A percentile compares a stretch with the other conserved stretches of the same genome.
phyloP scores from a whole-genome alignment of 2,329 filamentous ascomycete genomes.

The Stachybotrys echinatus region DNA sequence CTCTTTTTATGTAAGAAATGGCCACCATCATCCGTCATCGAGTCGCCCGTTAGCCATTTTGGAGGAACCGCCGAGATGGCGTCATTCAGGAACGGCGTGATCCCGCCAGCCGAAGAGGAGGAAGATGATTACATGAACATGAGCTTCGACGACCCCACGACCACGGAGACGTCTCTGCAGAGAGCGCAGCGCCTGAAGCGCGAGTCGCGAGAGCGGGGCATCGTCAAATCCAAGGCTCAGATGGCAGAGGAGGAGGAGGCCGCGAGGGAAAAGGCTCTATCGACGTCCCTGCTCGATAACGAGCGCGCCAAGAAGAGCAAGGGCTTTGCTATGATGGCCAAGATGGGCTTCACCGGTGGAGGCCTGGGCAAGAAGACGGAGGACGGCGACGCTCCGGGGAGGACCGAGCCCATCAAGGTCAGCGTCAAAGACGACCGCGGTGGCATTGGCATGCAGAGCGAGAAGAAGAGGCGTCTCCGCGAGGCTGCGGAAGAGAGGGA shows the following conservation, averaged over 20 bases:
- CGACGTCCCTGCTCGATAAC: conserved; percentile 63
- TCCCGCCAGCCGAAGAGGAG: conserved; percentile 46
- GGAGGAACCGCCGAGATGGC: background rate
- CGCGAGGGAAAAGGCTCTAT: conserved; percentile 70
- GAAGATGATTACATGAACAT: conserved; percentile 98
- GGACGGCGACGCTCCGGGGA: conserved; percentile 26
- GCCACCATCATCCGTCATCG: too few species aligned
- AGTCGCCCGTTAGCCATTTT: background rate
- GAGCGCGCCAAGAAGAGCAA: conserved; percentile 63
- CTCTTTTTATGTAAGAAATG: background rate
- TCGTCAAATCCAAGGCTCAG: conserved; percentile 76
- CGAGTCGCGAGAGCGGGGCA: conserved; percentile 63
- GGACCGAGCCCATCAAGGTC: conserved; percentile 68
- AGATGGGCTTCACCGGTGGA: conserved; percentile 83
- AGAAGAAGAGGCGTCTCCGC: conserved; percentile 71
- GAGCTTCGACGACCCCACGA: conserved; percentile 67
- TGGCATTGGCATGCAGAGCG: conserved; percentile 79
- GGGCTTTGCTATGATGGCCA: conserved; percentile 93
- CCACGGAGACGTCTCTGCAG: conserved; percentile 49
- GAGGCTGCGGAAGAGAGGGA: conserved; percentile 55
- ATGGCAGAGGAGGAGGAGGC: conserved; percentile 67
- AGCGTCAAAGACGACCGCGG: conserved; percentile 72
- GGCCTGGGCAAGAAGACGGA: conserved; percentile 60
- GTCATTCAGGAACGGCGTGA: background rate
- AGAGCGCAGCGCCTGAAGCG: conserved; percentile 47